Evolutionary conservation across 1,139 yeast species (phyloP).

Genomic region (Candida sp.): DNA sequence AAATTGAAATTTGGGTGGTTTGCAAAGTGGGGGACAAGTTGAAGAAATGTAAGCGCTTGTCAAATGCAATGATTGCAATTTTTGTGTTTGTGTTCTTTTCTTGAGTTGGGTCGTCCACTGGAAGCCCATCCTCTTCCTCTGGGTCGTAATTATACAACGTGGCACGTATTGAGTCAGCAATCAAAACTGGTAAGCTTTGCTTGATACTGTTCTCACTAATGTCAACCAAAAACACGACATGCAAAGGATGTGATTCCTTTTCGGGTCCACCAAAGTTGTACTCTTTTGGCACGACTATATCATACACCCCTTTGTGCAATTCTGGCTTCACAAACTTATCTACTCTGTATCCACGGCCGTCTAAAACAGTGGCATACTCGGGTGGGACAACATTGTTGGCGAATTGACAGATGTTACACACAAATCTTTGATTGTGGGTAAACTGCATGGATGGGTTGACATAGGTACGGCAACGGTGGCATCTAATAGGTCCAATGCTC

Average conservation of each 20-base stretch:
- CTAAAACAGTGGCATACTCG: constrained; percentile 70
- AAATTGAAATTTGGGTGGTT: constrained; percentile 66
- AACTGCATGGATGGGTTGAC: constrained; percentile 86
- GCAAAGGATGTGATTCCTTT: constrained; percentile 44
- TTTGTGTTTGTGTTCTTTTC: constrained; percentile 16
- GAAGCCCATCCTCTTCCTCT: constrained; percentile 9
- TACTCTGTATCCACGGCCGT: constrained; percentile 60
- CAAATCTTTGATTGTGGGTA: constrained; percentile 64
- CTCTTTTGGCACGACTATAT: constrained; percentile 74
- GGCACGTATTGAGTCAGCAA: constrained; percentile 75
- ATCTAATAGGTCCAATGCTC: constrained; percentile 78
- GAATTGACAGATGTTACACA: constrained; percentile 89
- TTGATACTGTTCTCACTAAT: constrained; percentile 66
- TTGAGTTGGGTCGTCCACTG: not conserved
- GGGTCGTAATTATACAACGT: constrained; percentile 41
- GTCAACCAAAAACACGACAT: constrained; percentile 82
- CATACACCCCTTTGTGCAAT: constrained; percentile 83
- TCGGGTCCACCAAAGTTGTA: constrained; percentile 58
- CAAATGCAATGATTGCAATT: constrained; percentile 78
- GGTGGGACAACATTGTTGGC: constrained; percentile 68
- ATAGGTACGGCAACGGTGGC: constrained; percentile 90
- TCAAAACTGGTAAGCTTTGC: constrained; percentile 65
- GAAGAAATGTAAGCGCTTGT: constrained; percentile 74
- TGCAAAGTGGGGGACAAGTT: constrained; percentile 62
- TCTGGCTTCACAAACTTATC: constrained; percentile 78